A percentile compares a stretch with the other conserved stretches of the same genome.
Evolutionary conservation across 192 early-diverging fungal species (phyloP).

Genomic region (Umbelopsis ramanniana): DNA sequence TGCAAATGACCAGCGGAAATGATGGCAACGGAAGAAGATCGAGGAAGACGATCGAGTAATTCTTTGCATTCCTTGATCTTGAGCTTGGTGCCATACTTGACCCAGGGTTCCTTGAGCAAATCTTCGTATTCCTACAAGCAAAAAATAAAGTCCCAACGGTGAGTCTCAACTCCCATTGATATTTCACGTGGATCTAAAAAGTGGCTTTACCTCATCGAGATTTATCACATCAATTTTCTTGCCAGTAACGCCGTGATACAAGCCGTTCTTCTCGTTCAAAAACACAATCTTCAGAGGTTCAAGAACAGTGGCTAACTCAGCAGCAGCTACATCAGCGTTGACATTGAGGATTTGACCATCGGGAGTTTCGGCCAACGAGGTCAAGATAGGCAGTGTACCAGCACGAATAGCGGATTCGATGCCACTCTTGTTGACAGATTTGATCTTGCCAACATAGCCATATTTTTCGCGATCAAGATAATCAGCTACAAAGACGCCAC

Average conservation of each 20-base stretch:
- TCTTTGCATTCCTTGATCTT: slow-evolving; percentile 99
- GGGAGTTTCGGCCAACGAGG: slow-evolving; percentile 93
- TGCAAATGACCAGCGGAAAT: slow-evolving; percentile 98
- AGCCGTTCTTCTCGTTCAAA: slow-evolving; percentile 96
- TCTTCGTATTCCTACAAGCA: slow-evolving; percentile 88
- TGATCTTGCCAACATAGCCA: slow-evolving; percentile 92
- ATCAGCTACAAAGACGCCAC: slow-evolving; percentile 95
- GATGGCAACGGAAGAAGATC: slow-evolving; percentile 98
- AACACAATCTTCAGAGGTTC: slow-evolving; percentile 98
- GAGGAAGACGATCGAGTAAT: slow-evolving; percentile 91
- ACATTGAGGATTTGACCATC: slow-evolving; percentile 97
- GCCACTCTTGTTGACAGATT: slow-evolving; percentile 86
- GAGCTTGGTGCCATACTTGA: slow-evolving; percentile 96
- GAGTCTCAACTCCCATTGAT: neutral
- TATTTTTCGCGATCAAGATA: slow-evolving; percentile 97
- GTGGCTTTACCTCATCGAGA: slow-evolving; percentile 82
- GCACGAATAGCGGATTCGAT: slow-evolving; percentile 94
- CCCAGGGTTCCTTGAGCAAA: slow-evolving; percentile 94
- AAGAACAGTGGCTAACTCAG: slow-evolving; percentile 93
- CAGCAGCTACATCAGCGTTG: slow-evolving; percentile 98
- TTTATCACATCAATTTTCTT: slow-evolving; percentile 98
- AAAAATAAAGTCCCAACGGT: neutral
- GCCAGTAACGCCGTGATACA: slow-evolving; percentile 92
- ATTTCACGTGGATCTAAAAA: slow-evolving; percentile 3
- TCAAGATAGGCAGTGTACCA: slow-evolving; percentile 94